phyloP scores from a whole-genome alignment of 352 stramenopile genomes.

The Phytophthora pisi region DNA sequence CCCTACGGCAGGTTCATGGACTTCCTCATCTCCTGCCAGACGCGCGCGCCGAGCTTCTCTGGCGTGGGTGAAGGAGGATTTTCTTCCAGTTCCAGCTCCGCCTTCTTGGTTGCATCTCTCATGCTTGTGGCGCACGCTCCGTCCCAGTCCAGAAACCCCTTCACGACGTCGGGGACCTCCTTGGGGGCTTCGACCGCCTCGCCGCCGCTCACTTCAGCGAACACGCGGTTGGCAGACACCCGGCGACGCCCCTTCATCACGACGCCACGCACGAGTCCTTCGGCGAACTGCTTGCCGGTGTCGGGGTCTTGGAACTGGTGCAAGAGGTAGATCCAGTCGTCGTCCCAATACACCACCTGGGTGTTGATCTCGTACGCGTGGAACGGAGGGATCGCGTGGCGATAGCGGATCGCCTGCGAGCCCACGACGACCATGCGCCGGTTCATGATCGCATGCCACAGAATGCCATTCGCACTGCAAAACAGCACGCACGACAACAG shows the following conservation, averaged over 20 bases:
- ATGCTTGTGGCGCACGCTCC: slow-evolving; percentile 36
- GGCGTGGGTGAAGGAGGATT: slow-evolving; percentile 12
- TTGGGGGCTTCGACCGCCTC: slow-evolving; percentile 18
- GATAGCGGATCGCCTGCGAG: slow-evolving; percentile 70
- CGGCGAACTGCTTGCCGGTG: slow-evolving; percentile 58
- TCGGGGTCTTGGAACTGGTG: slow-evolving; percentile 62
- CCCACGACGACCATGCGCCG: slow-evolving; percentile 62
- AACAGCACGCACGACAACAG: background rate
- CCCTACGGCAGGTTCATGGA: slow-evolving; percentile 33
- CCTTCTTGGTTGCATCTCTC: slow-evolving; percentile 22
- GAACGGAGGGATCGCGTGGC: slow-evolving; percentile 62
- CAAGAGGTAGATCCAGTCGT: slow-evolving; percentile 67
- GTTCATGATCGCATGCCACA: slow-evolving; percentile 67
- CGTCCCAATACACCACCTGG: slow-evolving; percentile 59
- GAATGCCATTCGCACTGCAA: slow-evolving; percentile 50
- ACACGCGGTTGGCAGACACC: slow-evolving; percentile 27
- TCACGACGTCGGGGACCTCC: slow-evolving; percentile 40
- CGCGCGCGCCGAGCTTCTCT: slow-evolving; percentile 22
- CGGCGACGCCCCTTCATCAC: slow-evolving; percentile 32
- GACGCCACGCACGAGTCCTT: slow-evolving; percentile 44
- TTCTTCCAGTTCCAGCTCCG: slow-evolving; percentile 13
- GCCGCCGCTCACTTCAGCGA: slow-evolving; percentile 28
- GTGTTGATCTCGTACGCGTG: slow-evolving; percentile 68
- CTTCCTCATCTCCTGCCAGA: slow-evolving; percentile 31
- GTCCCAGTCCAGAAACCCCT: slow-evolving; percentile 45